phyloP scores from a whole-genome alignment of 1,284 basidiomycete species.

The Peniophora sp. region DNA sequence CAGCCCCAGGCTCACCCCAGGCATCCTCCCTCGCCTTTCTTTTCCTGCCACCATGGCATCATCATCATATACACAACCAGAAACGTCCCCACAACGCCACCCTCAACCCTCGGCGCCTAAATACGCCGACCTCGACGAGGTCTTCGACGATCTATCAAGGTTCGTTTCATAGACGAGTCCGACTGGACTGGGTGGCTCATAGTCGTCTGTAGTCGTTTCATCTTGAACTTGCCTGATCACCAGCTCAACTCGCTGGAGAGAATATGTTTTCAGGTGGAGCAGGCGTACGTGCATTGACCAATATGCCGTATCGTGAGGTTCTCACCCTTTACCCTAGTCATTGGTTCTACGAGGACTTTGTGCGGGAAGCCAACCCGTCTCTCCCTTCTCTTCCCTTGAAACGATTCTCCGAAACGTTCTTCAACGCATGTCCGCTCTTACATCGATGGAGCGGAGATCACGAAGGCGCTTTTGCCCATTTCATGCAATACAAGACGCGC shows the following conservation, averaged over 20 bases:
- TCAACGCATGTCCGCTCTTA: slow-evolving; percentile 75
- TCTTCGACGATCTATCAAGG: slow-evolving; percentile 89
- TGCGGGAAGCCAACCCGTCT: slow-evolving; percentile 83
- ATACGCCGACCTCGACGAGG: slow-evolving; percentile 64
- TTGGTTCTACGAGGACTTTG: slow-evolving; percentile 99
- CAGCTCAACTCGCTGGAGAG: slow-evolving; percentile 89
- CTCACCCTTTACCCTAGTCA: slow-evolving; percentile 48
- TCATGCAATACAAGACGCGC: slow-evolving; percentile 94
- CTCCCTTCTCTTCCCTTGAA: slow-evolving; percentile 87
- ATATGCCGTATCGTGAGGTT: slow-evolving; percentile 3
- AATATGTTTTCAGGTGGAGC: slow-evolving; percentile 98
- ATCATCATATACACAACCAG: slow-evolving; percentile 67
- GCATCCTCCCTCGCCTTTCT: slow-evolving; percentile 28
- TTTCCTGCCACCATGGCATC: slow-evolving; percentile 34
- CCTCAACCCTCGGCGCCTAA: slow-evolving; percentile 36
- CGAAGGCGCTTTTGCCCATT: slow-evolving; percentile 73
- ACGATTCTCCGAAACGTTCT: slow-evolving; percentile 91
- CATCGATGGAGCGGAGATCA: slow-evolving; percentile 76
- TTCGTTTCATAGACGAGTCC: slow-evolving; percentile 19
- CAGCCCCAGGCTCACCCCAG: too few relatives aligned
- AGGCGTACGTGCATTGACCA: slow-evolving; percentile 65
- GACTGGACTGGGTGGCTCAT: slow-evolving; percentile 8
- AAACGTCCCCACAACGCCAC: slow-evolving; percentile 45
- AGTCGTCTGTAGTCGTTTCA: slow-evolving; percentile 70
- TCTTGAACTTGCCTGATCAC: slow-evolving; percentile 92